These are phyloP conservation scores for Coccomyxa sp. DNA, from an alignment of 139 green algal genomes.

Conservation along the genomic window DNA sequence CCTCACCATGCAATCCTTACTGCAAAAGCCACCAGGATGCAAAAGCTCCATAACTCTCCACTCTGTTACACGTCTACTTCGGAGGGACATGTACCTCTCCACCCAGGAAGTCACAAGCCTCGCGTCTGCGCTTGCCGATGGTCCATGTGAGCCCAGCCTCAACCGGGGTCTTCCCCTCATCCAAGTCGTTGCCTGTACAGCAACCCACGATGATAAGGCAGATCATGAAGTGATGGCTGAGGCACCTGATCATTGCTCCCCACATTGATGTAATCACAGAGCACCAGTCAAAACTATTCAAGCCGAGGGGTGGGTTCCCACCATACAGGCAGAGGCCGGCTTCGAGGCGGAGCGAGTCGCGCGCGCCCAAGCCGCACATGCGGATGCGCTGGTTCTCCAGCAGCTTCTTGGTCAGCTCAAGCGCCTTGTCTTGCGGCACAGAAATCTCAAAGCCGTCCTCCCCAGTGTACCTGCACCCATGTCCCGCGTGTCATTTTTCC, in stretches of 20 bases:
- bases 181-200: conserved; percentile 87
- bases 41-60: not conserved
- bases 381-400: conserved; percentile 53
- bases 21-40: not conserved
- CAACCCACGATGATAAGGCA: not conserved
- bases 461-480: conserved; percentile 85
- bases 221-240: not conserved
- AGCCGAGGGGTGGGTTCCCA: not conserved
- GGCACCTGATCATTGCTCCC: too few species aligned
- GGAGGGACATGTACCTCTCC: conserved; percentile 54
- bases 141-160: conserved; percentile 98
- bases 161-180: conserved; percentile 88
- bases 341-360: conserved; percentile 94
- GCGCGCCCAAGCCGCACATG: conserved; percentile 83
- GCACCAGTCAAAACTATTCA: not conserved
- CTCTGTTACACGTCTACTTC: not conserved
- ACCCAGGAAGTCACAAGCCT: conserved; percentile 89
- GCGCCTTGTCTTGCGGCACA: conserved; percentile 60
- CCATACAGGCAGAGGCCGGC: conserved; percentile 97
- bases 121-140: conserved; percentile 84
- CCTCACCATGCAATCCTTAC: not conserved
- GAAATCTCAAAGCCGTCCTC: conserved; percentile 99
- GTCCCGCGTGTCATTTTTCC: not conserved
- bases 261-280: not conserved
- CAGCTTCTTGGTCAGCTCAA: conserved; percentile 75